Percentiles rank a stretch among this genome's conserved stretches.
Evolutionary conservation across 176 grass and related monocot species (phyloP).

Genomic region (Elaeis guineensis): DNA sequence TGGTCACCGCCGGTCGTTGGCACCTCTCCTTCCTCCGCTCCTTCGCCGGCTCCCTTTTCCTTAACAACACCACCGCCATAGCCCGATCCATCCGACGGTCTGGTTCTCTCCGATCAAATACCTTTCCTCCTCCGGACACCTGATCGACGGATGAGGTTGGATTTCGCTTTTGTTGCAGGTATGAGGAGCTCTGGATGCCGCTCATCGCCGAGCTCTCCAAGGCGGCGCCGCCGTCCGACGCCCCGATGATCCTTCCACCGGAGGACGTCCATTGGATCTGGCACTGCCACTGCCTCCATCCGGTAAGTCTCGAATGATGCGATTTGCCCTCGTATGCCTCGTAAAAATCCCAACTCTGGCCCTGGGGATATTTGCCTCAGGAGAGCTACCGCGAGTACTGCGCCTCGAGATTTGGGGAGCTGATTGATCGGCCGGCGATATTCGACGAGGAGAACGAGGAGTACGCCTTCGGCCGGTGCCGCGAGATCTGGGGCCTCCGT

Average conservation of each 20-base stretch:
- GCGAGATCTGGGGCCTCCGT: constrained; percentile 52
- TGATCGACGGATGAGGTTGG: neutral
- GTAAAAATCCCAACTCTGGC: neutral
- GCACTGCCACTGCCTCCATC: constrained; percentile 86
- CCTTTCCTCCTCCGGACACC: neutral
- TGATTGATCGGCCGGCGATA: constrained; percentile 59
- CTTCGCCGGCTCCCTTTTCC: constrained; percentile 16
- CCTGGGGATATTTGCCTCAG: constrained; percentile 14
- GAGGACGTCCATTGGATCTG: constrained; percentile 70
- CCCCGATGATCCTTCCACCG: constrained; percentile 60
- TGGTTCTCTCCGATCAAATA: neutral
- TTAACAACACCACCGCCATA: constrained; percentile 6
- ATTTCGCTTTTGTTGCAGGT: constrained; percentile 26
- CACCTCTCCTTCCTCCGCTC: constrained; percentile 66
- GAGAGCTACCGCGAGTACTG: constrained; percentile 57
- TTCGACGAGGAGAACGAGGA: constrained; percentile 75
- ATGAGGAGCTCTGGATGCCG: constrained; percentile 84
- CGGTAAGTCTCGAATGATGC: constrained; percentile 13
- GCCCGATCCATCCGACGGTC: constrained; percentile 27
- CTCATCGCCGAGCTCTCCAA: constrained; percentile 26
- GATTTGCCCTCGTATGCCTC: neutral
- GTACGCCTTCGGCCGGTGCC: constrained; percentile 51
- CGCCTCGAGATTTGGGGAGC: constrained; percentile 44
- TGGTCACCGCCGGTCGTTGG: constrained; percentile 49
- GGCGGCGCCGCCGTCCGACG: constrained; percentile 21